phyloP scores from a whole-genome alignment of 768 basidiomycete genomes.

The Phanerochaete carnosa region DNA sequence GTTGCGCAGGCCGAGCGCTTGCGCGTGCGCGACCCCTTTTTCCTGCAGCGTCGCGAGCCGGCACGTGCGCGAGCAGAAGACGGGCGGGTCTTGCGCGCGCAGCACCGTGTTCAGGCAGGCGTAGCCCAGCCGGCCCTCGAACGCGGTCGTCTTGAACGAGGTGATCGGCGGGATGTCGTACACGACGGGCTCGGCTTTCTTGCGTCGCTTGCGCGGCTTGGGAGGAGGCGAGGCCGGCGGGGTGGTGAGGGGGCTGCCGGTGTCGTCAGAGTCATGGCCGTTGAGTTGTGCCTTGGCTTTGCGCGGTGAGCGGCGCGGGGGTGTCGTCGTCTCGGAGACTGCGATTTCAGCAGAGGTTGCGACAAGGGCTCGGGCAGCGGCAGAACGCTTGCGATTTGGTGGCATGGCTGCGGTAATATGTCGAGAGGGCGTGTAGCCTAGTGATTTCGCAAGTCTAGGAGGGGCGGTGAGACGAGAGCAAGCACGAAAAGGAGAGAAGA shows the following conservation, averaged over 20 bases:
- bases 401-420: conserved; percentile 4
- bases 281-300: background rate
- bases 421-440: background rate
- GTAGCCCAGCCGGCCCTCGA: conserved; percentile 59
- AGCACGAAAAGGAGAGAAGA: background rate
- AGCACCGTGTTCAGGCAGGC: conserved; percentile 87
- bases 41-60: conserved; percentile 78
- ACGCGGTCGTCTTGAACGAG: conserved; percentile 61
- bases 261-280: conserved; percentile 1
- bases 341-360: background rate
- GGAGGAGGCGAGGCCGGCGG: background rate
- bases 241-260: conserved; percentile 17
- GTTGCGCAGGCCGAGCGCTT: conserved; percentile 77
- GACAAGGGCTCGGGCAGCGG: conserved; percentile 1
- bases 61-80: conserved; percentile 59
- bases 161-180: conserved; percentile 70
- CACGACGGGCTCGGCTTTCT: conserved; percentile 43
- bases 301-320: background rate
- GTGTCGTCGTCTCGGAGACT: background rate
- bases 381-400: conserved; percentile 9
- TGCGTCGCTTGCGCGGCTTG: conserved; percentile 23
- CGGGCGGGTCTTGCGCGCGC: conserved; percentile 62
- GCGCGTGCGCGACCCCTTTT: conserved; percentile 74
- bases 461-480: background rate
- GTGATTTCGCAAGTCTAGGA: background rate